These are phyloP conservation scores for Puccinia horiana DNA, from an alignment of 1,284 basidiomycete genomes.

Conservation along the genomic window DNA sequence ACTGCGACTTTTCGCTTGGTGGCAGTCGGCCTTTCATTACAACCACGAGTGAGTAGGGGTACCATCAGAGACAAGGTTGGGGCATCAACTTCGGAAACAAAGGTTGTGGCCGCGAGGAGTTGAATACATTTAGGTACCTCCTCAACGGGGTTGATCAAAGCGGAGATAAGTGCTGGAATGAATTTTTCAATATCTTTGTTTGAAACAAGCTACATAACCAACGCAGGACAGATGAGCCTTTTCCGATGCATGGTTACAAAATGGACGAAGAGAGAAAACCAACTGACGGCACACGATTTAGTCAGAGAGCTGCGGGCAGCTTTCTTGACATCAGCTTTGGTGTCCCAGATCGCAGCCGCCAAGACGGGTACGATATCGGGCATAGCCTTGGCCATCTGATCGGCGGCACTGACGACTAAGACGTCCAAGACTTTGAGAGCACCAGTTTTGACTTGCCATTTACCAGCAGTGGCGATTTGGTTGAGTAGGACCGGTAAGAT, in stretches of 20 bases:
- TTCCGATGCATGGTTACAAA: background rate
- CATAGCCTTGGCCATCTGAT: constrained; percentile 85
- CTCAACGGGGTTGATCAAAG: constrained; percentile 97
- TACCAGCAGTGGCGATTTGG: constrained; percentile 93
- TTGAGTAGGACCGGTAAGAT: constrained; percentile 87
- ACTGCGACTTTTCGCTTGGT: constrained; percentile 96
- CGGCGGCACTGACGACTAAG: constrained; percentile 79
- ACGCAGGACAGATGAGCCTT: background rate
- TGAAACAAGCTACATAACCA: constrained; percentile 65
- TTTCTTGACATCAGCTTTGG: constrained; percentile 99
- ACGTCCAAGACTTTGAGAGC: constrained; percentile 82
- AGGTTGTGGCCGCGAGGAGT: constrained; percentile 97
- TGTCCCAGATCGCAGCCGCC: constrained; percentile 97
- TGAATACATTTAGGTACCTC: constrained; percentile 95
- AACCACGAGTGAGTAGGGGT: constrained; percentile 92
- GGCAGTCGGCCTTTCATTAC: constrained; percentile 88
- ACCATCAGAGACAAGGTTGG: constrained; percentile 99
- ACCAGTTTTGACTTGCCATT: constrained; percentile 99
- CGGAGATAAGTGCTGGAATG: constrained; percentile 95
- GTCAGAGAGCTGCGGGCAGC: constrained; percentile 91
- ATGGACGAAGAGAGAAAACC: constrained; percentile 72
- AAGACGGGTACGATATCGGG: constrained; percentile 95
- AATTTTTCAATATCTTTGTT: constrained; percentile 98
- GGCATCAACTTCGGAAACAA: constrained; percentile 99
- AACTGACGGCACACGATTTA: constrained; percentile 76